Evolutionary conservation across 2,329 filamentous ascomycete species (phyloP).

Genomic region (Apiospora kogelbergensis): DNA sequence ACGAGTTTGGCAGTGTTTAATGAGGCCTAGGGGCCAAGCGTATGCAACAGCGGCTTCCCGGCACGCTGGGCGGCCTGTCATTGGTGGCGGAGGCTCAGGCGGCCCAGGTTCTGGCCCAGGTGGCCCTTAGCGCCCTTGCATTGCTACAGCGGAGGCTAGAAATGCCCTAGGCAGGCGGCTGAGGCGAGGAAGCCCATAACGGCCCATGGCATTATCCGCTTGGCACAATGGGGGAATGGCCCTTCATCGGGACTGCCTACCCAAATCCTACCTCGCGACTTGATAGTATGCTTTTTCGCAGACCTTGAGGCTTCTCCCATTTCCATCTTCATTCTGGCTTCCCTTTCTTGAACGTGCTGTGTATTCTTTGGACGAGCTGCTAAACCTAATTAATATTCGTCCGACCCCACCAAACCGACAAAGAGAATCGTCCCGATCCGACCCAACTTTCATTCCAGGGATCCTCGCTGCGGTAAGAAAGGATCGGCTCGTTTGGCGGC

Average conservation of each 20-base stretch:
- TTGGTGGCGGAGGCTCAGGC: not conserved
- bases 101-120: too few species aligned
- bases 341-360: not conserved
- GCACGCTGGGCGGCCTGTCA: not conserved
- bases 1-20: not conserved
- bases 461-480: not conserved
- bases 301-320: not conserved
- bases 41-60: not conserved
- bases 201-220: not conserved
- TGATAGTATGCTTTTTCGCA: not conserved
- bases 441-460: conserved; percentile 4
- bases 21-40: not conserved
- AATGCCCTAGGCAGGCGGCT: not conserved
- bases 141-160: not conserved
- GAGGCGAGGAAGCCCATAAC: not conserved
- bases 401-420: not conserved
- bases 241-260: not conserved
- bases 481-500: not conserved
- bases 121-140: too few species aligned
- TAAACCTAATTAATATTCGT: not conserved
- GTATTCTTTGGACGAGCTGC: not conserved
- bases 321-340: not conserved
- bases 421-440: not conserved
- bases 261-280: not conserved
- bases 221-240: not conserved